Conservation (phyloP, 2,329 filamentous ascomycete genomes). For the Pezicula neosporulosa region DNA sequence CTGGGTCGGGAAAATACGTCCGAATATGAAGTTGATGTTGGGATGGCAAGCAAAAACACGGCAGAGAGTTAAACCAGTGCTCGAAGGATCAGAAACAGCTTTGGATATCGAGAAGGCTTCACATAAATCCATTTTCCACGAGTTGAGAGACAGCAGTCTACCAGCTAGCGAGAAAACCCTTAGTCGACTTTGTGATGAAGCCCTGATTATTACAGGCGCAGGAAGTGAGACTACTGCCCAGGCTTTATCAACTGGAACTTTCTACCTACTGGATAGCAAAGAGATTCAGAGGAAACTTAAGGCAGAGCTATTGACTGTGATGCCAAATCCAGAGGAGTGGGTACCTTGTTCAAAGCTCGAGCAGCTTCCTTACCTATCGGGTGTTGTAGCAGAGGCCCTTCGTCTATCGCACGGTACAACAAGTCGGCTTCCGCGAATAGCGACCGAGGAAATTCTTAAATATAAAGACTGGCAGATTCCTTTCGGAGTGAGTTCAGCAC, state of each 20-base stretch:
- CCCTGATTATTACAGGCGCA: slow-evolving; percentile 20
- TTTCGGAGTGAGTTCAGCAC: slow-evolving; percentile 3
- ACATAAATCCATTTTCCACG: slow-evolving; percentile 8
- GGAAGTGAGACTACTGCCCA: slow-evolving; percentile 18
- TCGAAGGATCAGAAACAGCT: neutral
- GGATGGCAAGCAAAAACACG: slow-evolving; percentile 10
- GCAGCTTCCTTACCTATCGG: slow-evolving; percentile 16
- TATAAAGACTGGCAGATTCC: slow-evolving; percentile 13
- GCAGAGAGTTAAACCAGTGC: slow-evolving; percentile 8
- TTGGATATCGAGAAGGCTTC: slow-evolving; percentile 1
- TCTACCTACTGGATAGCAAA: slow-evolving; percentile 15
- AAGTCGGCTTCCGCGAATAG: slow-evolving; percentile 10
- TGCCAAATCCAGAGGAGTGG: neutral
- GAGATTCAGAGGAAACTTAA: slow-evolving; percentile 9
- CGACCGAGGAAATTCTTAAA: slow-evolving; percentile 6
- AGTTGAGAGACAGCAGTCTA: slow-evolving; percentile 15
- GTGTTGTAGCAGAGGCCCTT: slow-evolving; percentile 3
- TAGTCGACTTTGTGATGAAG: slow-evolving; percentile 21
- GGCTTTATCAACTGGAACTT: slow-evolving; percentile 8
- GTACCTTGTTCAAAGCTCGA: slow-evolving; percentile 17
- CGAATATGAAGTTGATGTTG: slow-evolving; percentile 4
- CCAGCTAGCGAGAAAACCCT: slow-evolving; percentile 3
- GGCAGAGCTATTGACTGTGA: slow-evolving; percentile 10
- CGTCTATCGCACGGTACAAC: slow-evolving; percentile 8
- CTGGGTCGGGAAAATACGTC: neutral